A percentile compares a stretch with the other conserved stretches of the same genome.
Evolutionary conservation across 768 basidiomycete genomes (phyloP).

Genomic region (Rhizopogon vesiculosus): DNA sequence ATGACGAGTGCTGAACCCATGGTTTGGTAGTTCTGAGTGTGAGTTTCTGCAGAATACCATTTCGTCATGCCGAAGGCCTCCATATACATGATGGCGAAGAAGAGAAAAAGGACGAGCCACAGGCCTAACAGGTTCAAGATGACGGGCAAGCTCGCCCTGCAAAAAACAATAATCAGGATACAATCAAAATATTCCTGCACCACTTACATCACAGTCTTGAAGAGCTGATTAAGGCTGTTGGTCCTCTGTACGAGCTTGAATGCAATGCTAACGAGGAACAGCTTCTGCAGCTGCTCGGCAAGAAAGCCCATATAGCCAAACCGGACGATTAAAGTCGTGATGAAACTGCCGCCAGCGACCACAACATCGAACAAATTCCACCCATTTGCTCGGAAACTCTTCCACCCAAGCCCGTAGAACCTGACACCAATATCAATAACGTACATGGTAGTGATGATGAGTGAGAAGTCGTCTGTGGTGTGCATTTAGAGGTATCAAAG

Average conservation of each 20-base stretch:
- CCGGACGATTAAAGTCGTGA: constrained; percentile 73
- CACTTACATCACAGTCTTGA: constrained; percentile 91
- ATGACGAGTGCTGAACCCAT: constrained; percentile 81
- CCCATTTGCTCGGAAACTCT: constrained; percentile 80
- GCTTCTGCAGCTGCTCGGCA: constrained; percentile 71
- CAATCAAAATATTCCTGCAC: background rate
- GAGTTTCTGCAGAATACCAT: constrained; percentile 66
- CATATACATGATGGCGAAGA: constrained; percentile 83
- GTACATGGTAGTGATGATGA: constrained; percentile 68
- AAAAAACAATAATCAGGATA: background rate
- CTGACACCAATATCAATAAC: constrained; percentile 73
- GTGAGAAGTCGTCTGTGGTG: constrained; percentile 67
- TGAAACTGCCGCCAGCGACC: constrained; percentile 75
- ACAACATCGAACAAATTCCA: constrained; percentile 93
- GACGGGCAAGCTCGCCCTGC: constrained; percentile 78
- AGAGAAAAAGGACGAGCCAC: constrained; percentile 88
- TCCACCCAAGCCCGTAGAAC: constrained; percentile 80
- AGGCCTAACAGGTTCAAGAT: constrained; percentile 81
- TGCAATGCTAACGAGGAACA: constrained; percentile 89
- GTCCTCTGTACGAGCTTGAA: constrained; percentile 92
- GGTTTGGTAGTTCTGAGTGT: constrained; percentile 72
- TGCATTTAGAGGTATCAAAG: constrained; percentile 6
- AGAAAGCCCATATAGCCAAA: constrained; percentile 46
- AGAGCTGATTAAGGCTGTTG: constrained; percentile 86
- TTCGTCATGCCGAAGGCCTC: constrained; percentile 93